Conservation (phyloP, 2,329 filamentous ascomycete genomes). For the Diplodia corticola region DNA sequence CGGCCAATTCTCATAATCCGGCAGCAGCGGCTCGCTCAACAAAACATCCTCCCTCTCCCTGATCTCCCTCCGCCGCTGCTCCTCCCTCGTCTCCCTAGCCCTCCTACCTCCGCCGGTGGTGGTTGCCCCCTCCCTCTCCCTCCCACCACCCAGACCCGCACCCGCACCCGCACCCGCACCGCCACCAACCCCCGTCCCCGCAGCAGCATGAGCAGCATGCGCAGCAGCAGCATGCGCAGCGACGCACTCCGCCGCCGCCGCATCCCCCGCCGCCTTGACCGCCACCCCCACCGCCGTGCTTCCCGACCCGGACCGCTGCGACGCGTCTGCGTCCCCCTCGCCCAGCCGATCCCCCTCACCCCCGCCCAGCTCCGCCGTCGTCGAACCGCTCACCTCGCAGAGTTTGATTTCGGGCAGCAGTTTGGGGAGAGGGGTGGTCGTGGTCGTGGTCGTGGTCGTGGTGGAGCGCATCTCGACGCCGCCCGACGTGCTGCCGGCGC, state of each 20-base stretch:
- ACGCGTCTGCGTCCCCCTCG: background rate
- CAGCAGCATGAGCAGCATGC: background rate
- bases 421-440: too few species aligned
- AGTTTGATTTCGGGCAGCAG: background rate
- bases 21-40: background rate
- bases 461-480: background rate
- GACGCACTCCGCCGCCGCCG: too few species aligned
- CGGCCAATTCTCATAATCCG: conserved; percentile 8
- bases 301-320: background rate
- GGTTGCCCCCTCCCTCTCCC: too few species aligned
- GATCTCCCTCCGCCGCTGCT: background rate
- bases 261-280: too few species aligned
- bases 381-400: background rate
- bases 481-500: too few species aligned
- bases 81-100: background rate
- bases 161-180: too few species aligned
- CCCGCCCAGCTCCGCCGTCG: background rate
- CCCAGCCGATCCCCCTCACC: background rate
- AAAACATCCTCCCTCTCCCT: background rate
- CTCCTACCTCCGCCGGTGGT: too few species aligned
- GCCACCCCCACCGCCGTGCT: background rate
- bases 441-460: too few species aligned
- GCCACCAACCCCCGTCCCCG: background rate
- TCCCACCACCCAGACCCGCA: too few species aligned
- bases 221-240: background rate